Evolutionary conservation across 768 basidiomycete genomes (phyloP).

Genomic region (Trametes cinnabarina): DNA sequence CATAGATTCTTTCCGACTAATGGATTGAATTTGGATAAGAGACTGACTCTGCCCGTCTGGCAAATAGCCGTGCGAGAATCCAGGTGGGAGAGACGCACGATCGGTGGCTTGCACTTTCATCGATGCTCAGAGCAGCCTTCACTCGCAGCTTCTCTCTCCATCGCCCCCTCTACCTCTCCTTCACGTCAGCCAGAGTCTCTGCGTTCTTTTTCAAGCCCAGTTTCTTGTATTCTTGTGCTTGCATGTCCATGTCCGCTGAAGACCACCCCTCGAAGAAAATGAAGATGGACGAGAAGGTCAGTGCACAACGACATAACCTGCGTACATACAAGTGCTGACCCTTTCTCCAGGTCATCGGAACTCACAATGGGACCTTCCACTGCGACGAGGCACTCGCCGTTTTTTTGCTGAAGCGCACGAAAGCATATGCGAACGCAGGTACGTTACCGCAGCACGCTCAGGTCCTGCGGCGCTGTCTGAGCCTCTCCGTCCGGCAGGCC

Average conservation of each 20-base stretch:
- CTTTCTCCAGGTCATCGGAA: slow-evolving; percentile 72
- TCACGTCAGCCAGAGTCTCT: background rate
- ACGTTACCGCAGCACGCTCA: slow-evolving; percentile 19
- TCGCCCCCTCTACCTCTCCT: background rate
- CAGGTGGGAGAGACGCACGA: background rate
- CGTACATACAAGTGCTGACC: background rate
- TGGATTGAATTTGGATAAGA: no score
- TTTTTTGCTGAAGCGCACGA: slow-evolving; percentile 78
- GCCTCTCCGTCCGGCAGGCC: slow-evolving; percentile 30
- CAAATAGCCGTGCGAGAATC: slow-evolving; percentile 9
- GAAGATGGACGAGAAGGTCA: slow-evolving; percentile 43
- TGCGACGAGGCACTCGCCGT: slow-evolving; percentile 97
- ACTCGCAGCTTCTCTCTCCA: background rate
- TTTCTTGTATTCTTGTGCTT: background rate
- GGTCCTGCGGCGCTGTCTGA: no score
- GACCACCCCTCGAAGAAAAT: slow-evolving; percentile 38
- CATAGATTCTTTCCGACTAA: background rate
- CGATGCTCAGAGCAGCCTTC: slow-evolving; percentile 3
- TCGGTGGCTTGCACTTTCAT: background rate
- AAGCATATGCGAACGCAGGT: slow-evolving; percentile 76
- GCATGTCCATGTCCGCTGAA: slow-evolving; percentile 21
- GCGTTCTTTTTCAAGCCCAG: background rate
- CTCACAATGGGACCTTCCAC: slow-evolving; percentile 94
- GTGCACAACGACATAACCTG: background rate
- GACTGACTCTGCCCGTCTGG: background rate